Evolutionary conservation across 2,329 filamentous ascomycete genomes (phyloP), one percentile per base, ranked within the genome.

Genomic region (Alternaria sp.): DNA sequence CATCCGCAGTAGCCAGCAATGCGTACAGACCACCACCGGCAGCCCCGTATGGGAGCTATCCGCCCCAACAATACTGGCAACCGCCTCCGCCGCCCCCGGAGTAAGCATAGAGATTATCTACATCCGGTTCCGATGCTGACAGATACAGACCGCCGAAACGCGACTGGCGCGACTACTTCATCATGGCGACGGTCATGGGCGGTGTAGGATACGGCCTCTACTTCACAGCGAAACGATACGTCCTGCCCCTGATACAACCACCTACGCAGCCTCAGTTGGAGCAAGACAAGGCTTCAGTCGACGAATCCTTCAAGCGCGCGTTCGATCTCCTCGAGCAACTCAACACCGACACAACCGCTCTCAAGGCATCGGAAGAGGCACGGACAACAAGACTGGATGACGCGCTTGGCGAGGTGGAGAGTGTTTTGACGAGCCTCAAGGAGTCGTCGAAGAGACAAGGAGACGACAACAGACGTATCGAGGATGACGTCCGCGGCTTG

Each of bases 101-200:
- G 84, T 85, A 79, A 74, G 83, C 6, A 33, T 10, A 2, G 15
- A 12, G 9, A 14, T 12, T 15, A 9, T 11, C 11, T 9, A 21
- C 12, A n/a, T 15, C 20, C 50, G 7, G 37, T 28, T 14, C 5
- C 18, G 43, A 62, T 41, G 58, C 75, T 75, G 61, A 78, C 58
- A 25, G 4, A 8, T 2, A 53, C 9, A 81, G 78, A 58, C 75
- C 89, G 3, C 94, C 94, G 4, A 90, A 89, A 77, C 87, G 96
- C 75, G 96, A 99, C 82, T 99, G 96, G 96, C 88, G 96, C 65
- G 96, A 99, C 78, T 98, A 94, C 92, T 99, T 99, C 82, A 98
- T 99, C 81, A 97, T 98, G 93, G 96, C 96, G 8, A 99, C 96
- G 0, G 92, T 98, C 12, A 91, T 96, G 66, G 91, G 94, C 61